These are phyloP conservation scores for Cantharellus anzutake DNA, from an alignment of 768 basidiomycete genomes.

Conservation along the genomic window DNA sequence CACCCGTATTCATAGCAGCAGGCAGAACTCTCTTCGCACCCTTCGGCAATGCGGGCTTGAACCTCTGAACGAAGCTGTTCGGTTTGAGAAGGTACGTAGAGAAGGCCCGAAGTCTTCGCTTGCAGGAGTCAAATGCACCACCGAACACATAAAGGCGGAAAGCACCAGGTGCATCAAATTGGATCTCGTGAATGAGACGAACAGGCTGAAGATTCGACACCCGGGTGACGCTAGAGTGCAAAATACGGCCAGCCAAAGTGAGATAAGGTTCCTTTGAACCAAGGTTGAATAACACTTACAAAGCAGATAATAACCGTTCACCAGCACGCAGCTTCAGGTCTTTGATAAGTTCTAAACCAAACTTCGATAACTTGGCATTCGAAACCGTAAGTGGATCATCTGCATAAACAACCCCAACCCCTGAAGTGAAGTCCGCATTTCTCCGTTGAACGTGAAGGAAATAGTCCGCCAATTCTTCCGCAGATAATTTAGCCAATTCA, in stretches of 20 bases:
- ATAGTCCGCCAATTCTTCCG: neutral
- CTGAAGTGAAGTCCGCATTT: neutral
- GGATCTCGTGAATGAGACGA: neutral
- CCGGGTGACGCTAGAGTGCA: neutral
- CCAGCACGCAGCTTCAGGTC: neutral
- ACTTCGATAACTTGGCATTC: neutral
- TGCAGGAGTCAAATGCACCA: neutral
- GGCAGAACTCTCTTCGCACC: neutral
- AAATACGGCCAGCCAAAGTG: neutral
- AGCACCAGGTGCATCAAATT: neutral
- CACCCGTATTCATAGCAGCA: neutral
- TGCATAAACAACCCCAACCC: neutral
- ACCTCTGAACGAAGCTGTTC: neutral
- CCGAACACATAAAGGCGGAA: neutral
- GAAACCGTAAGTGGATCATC: neutral
- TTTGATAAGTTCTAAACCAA: neutral
- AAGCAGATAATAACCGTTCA: neutral
- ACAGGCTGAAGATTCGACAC: neutral
- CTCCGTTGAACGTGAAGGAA: neutral
- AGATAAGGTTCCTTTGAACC: neutral
- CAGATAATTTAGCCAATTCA: neutral
- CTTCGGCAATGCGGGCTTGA: neutral
- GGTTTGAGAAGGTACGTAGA: neutral
- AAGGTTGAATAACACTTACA: neutral
- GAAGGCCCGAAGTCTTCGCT: neutral